Base-by-base conservation (phyloP, 805 yeast species). In the Teunomyces pallodes region DNA sequence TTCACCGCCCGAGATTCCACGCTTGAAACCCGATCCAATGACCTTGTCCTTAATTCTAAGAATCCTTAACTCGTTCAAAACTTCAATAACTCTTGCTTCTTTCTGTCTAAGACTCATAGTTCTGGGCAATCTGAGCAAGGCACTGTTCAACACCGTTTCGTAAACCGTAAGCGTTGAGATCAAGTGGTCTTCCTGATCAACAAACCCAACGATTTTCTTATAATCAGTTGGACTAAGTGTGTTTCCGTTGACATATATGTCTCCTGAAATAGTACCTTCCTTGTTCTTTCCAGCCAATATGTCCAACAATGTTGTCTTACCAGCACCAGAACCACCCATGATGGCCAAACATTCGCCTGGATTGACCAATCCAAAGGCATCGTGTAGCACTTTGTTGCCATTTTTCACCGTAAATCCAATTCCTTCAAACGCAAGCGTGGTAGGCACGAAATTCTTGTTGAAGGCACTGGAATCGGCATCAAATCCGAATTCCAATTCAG, bases 301-400 rank as follows among this genome's bases (percentile, higher is more conserved):
- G 61, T 94, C 99, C 45, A 94, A 71, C 38, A 94, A 69, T 0
- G 99, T 92, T 0, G 99, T 92, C 63, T 94, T 94, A 45, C 99
- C 99, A 10, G 99, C 98, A 43, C 99, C 99, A 0, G 97, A 91
- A 1, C 97, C 97, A 39, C 99, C 99, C 96, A 94, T 89, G 36
- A 94, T 90, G 0, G 99, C 98, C 62, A 90, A 65, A 52, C 96
- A 86, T 62, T 90, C 90, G 33, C 97, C 86, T 2, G 97, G 96
- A 45, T 81, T 81, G 2, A 84, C 96, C 10, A 82, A 56, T 8
- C 99, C 99, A 55, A 80, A 82, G 0, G 89, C 76, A 27, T 77
- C 73, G 9, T 78, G 74, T 49, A 94, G 74, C 3, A 94, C 83
- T 20, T 71, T 77, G 0, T 72, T 72, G 9, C 81, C 79, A 24